A percentile compares a stretch with the other conserved stretches of the same genome.
These are phyloP conservation scores for Hydnomerulius pinastri DNA, from an alignment of 768 basidiomycete species.

Conservation along the genomic window DNA sequence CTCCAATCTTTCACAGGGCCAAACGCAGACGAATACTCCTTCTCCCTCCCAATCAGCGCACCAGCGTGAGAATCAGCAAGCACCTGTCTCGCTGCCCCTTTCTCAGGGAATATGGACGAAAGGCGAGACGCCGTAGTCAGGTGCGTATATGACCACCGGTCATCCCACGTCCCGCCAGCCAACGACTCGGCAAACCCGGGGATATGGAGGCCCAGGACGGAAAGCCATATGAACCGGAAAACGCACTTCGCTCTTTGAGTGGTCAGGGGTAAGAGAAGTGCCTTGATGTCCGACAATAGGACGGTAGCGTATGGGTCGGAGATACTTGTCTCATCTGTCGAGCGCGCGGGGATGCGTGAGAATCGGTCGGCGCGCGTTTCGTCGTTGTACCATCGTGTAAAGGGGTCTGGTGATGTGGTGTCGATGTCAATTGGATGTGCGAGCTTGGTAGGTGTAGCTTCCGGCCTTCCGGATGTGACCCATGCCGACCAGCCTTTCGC, in stretches of 20 bases:
- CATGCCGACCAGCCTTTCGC: conserved; percentile 73
- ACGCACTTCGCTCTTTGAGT: conserved; percentile 48
- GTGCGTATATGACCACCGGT: conserved; percentile 61
- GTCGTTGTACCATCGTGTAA: conserved; percentile 60
- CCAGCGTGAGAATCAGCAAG: conserved; percentile 66
- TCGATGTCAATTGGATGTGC: conserved; percentile 19
- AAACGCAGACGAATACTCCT: conserved; percentile 59
- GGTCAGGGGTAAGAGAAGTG: conserved; percentile 51
- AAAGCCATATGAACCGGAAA: conserved; percentile 72
- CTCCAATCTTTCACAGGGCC: conserved; percentile 73
- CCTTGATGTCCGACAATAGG: conserved; percentile 71
- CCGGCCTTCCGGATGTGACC: conserved; percentile 47
- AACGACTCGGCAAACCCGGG: conserved; percentile 60
- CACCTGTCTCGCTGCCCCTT: conserved; percentile 31
- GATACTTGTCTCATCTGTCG: conserved; percentile 47
- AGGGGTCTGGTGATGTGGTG: conserved; percentile 55
- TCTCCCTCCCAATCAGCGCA: conserved; percentile 64
- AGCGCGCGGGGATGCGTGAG: conserved; percentile 52
- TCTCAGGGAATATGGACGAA: conserved; percentile 52
- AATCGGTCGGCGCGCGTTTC: conserved; percentile 53
- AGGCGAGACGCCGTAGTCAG: conserved; percentile 49
- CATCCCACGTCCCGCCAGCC: conserved; percentile 54
- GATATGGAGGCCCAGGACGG: conserved; percentile 67
- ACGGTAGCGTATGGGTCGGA: conserved; percentile 74
- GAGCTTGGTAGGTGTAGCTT: conserved; percentile 13